Evolutionary conservation across 2,329 filamentous ascomycete species (phyloP).

Genomic region (Cyanodermella asteris): DNA sequence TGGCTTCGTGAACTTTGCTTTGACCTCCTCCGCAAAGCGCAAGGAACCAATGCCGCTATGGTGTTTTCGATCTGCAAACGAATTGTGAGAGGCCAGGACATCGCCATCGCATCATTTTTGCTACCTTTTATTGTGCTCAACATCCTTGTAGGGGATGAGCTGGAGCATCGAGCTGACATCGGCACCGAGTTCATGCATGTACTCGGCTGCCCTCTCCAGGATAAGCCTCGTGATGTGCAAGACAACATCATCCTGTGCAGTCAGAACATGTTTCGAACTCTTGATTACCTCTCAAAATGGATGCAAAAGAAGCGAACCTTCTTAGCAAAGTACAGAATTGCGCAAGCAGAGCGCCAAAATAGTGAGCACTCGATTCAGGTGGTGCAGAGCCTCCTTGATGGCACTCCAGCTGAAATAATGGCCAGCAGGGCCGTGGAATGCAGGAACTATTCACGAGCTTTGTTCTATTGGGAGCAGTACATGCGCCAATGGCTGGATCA

Average conservation of each 20-base stretch:
- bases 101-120: constrained; percentile 69
- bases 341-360: no score
- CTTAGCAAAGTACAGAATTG: no score
- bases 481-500: constrained; percentile 36
- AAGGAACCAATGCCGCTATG: constrained; percentile 49
- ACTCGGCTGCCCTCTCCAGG: constrained; percentile 39
- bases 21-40: constrained; percentile 59
- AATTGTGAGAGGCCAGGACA: constrained; percentile 65
- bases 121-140: constrained; percentile 75
- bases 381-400: constrained; percentile 54
- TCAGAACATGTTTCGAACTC: constrained; percentile 74
- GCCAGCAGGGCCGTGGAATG: constrained; percentile 80
- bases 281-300: constrained; percentile 87
- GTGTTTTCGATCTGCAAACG: constrained; percentile 66
- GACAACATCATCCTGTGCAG: constrained; percentile 70
- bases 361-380: no score
- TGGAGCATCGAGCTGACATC: constrained; percentile 41
- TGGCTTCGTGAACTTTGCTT: constrained; percentile 69
- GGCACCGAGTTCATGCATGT: constrained; percentile 54
- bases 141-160: constrained; percentile 50
- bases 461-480: constrained; percentile 90
- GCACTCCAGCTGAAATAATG: constrained; percentile 48
- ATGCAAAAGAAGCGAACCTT: constrained; percentile 57
- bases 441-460: constrained; percentile 71
- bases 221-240: constrained; percentile 33